Conservation (phyloP, 805 yeast genomes). For the Saccharomycopsis oosterbeekiorum region DNA sequence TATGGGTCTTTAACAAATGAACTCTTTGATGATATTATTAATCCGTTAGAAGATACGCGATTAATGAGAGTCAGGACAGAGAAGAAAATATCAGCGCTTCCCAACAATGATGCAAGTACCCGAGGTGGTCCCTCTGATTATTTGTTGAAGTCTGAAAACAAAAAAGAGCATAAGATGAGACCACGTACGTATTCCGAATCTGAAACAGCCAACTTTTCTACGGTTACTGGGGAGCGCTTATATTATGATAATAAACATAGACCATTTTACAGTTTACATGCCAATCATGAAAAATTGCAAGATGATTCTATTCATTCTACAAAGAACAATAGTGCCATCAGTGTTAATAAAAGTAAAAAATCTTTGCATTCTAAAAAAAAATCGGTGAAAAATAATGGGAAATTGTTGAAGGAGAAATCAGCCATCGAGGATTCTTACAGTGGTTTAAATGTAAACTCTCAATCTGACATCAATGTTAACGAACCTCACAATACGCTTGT, state of each 20-base stretch:
- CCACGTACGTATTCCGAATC: slow-evolving; percentile 51
- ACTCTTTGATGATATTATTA: slow-evolving; percentile 6
- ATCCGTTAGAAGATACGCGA: slow-evolving; percentile 7
- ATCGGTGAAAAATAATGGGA: background rate
- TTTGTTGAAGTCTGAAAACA: background rate
- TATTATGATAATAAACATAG: slow-evolving; percentile 45
- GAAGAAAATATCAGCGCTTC: background rate
- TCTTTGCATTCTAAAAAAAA: background rate
- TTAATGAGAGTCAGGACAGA: slow-evolving; percentile 12
- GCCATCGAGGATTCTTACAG: background rate
- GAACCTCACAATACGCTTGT: background rate
- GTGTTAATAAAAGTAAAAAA: background rate
- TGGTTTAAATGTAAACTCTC: slow-evolving; percentile 11
- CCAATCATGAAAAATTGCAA: slow-evolving; percentile 13
- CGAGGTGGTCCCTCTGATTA: background rate
- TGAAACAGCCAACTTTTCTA: slow-evolving; percentile 51
- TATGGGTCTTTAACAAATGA: slow-evolving; percentile 9
- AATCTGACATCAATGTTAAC: background rate
- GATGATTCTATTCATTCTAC: slow-evolving; percentile 17
- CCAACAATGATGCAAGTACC: background rate
- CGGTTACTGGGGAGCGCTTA: slow-evolving; percentile 42
- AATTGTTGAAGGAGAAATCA: background rate
- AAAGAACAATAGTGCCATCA: slow-evolving; percentile 3
- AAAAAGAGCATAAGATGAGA: slow-evolving; percentile 1
- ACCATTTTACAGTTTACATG: slow-evolving; percentile 25